Conservation (phyloP, 768 basidiomycete species). For the Amanita thiersii region DNA sequence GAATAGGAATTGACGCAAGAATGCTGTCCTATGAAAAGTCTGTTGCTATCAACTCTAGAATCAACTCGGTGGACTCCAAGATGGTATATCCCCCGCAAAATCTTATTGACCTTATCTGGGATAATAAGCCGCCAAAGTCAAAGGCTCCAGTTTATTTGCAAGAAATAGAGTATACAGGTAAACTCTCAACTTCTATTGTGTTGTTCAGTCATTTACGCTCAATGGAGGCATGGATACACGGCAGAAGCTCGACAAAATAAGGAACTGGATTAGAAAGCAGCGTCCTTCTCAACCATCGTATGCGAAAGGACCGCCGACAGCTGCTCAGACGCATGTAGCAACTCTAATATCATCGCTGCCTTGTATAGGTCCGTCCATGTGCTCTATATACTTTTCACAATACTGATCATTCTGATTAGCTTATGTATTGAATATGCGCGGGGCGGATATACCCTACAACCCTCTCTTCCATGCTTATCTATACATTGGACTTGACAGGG, state of each 20-base stretch:
- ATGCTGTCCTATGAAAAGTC: constrained; percentile 75
- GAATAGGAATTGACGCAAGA: constrained; percentile 79
- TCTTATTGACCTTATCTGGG: constrained; percentile 77
- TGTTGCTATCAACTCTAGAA: constrained; percentile 45
- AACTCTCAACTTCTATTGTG: constrained; percentile 8
- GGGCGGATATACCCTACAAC: constrained; percentile 84
- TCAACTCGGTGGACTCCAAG: constrained; percentile 48
- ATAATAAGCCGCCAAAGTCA: constrained; percentile 64
- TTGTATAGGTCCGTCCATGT: constrained; percentile 45
- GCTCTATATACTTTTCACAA: constrained; percentile 2
- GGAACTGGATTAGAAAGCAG: constrained; percentile 61
- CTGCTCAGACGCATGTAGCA: constrained; percentile 55
- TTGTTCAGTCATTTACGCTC: not conserved
- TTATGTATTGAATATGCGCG: constrained; percentile 83
- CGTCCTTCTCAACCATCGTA: constrained; percentile 53
- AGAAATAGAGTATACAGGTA: constrained; percentile 62
- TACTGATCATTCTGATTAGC: constrained; percentile 34
- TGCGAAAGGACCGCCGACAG: constrained; percentile 51
- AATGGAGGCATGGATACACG: constrained; percentile 45
- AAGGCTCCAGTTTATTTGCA: constrained; percentile 60
- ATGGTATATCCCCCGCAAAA: constrained; percentile 80
- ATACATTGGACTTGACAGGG: constrained; percentile 54
- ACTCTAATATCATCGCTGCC: constrained; percentile 65
- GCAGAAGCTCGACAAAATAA: constrained; percentile 63
- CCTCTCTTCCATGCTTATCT: constrained; percentile 89